Evolutionary conservation across 2,329 filamentous ascomycete genomes (phyloP).

Genomic region (Sclerotiophoma versabilis): DNA sequence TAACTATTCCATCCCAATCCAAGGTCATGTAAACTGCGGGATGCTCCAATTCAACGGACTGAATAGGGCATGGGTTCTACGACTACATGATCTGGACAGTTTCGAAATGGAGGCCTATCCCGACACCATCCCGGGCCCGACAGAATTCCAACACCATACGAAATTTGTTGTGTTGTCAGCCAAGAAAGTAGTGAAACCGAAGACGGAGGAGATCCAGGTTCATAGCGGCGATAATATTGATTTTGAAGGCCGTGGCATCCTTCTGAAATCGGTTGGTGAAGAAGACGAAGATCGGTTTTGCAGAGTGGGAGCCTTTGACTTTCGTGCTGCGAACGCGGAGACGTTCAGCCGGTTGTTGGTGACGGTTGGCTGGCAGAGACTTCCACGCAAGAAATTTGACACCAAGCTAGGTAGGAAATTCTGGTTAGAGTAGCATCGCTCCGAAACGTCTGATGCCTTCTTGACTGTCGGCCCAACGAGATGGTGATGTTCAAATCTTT

Average conservation of each 20-base stretch:
- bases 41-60: slow-evolving; percentile 6
- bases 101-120: slow-evolving; percentile 25
- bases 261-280: slow-evolving; percentile 15
- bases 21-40: slow-evolving; percentile 25
- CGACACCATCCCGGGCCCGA: slow-evolving; percentile 18
- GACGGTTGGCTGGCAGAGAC: slow-evolving; percentile 5
- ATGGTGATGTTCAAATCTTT: too few species aligned
- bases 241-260: slow-evolving; percentile 24
- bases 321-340: slow-evolving; percentile 13
- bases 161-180: slow-evolving; percentile 26
- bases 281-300: slow-evolving; percentile 12
- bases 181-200: slow-evolving; percentile 13
- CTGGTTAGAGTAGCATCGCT: slow-evolving; percentile 24
- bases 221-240: background rate
- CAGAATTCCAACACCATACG: background rate
- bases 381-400: slow-evolving; percentile 6
- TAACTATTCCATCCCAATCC: slow-evolving; percentile 21
- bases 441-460: too few species aligned
- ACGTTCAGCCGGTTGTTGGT: slow-evolving; percentile 8
- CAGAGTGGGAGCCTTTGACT: slow-evolving; percentile 26
- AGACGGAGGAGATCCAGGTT: background rate
- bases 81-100: background rate
- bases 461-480: too few species aligned
- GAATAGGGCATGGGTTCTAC: slow-evolving; percentile 18
- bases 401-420: slow-evolving; percentile 16